A percentile compares a stretch with the other conserved stretches of the same genome.
Conservation (phyloP, 2,329 filamentous ascomycete genomes). For the Rhynchosporium agropyri region DNA sequence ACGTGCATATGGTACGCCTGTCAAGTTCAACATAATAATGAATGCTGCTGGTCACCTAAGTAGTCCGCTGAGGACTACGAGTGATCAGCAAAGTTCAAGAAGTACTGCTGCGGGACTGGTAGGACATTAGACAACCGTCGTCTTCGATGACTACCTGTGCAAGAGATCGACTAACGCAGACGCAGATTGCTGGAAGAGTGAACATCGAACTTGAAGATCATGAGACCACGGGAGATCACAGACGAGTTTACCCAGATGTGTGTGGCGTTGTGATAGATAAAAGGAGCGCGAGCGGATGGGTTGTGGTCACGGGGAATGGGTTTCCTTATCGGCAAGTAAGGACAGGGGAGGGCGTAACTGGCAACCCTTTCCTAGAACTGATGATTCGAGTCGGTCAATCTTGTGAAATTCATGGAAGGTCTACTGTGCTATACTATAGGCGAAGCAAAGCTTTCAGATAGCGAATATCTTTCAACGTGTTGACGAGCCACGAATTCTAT, state of each 20-base stretch:
- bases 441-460: background rate
- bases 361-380: conserved; percentile 1
- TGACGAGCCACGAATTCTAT: no score
- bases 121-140: background rate
- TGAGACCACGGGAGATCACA: conserved; percentile 4
- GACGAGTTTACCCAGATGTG: background rate
- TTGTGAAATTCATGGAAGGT: background rate
- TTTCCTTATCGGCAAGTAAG: conserved; percentile 1
- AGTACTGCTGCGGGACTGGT: conserved; percentile 7
- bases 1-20: background rate
- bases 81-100: background rate
- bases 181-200: conserved; percentile 5
- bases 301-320: background rate
- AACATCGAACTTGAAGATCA: background rate
- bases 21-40: conserved; percentile 2
- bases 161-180: conserved; percentile 2
- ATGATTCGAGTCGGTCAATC: conserved; percentile 1
- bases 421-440: conserved; percentile 3
- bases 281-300: conserved; percentile 5
- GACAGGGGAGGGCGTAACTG: conserved; percentile 1
- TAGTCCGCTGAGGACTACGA: background rate
- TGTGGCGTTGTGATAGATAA: background rate
- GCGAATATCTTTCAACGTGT: background rate
- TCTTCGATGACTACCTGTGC: background rate
- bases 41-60: background rate